phyloP scores from a whole-genome alignment of 306 rosid genomes.

The Cicer yamashitae region DNA sequence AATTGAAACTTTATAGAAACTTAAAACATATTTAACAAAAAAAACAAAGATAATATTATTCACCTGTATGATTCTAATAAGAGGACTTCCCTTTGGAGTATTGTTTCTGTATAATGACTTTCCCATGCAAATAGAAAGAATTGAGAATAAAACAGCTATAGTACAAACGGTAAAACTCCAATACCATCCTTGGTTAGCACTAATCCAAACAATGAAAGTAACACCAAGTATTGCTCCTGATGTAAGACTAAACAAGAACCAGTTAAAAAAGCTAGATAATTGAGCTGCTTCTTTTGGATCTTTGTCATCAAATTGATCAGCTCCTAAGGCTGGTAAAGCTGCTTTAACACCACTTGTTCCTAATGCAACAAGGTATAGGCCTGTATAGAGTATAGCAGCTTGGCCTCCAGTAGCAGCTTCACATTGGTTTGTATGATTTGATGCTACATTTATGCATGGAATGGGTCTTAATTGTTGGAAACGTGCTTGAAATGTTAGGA shows the following conservation, averaged over 20 bases:
- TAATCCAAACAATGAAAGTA: conserved; percentile 68
- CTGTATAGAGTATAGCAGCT: conserved; percentile 62
- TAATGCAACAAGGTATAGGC: conserved; percentile 74
- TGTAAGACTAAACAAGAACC: conserved; percentile 80
- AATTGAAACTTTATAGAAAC: no score
- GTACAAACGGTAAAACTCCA: conserved; percentile 63
- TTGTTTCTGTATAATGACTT: conserved; percentile 67
- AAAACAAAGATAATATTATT: not conserved
- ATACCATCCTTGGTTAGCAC: conserved; percentile 74
- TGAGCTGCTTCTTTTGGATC: conserved; percentile 68
- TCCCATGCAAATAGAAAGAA: conserved; percentile 58
- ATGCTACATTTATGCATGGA: conserved; percentile 59
- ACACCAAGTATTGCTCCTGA: conserved; percentile 71
- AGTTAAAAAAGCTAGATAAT: conserved; percentile 83
- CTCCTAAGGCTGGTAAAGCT: conserved; percentile 80
- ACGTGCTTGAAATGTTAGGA: conserved; percentile 69
- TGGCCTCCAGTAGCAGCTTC: conserved; percentile 54
- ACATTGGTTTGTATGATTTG: conserved; percentile 49
- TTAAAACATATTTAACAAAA: not conserved
- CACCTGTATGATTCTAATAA: conserved; percentile 68
- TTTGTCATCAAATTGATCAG: conserved; percentile 74
- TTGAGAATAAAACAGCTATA: conserved; percentile 47
- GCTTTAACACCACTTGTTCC: conserved; percentile 81
- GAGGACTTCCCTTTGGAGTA: conserved; percentile 73
- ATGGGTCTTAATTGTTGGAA: conserved; percentile 60